Evolutionary conservation across 306 rosid species (phyloP), one percentile per base, ranked within the genome.

Genomic region (Cercis canadensis): DNA sequence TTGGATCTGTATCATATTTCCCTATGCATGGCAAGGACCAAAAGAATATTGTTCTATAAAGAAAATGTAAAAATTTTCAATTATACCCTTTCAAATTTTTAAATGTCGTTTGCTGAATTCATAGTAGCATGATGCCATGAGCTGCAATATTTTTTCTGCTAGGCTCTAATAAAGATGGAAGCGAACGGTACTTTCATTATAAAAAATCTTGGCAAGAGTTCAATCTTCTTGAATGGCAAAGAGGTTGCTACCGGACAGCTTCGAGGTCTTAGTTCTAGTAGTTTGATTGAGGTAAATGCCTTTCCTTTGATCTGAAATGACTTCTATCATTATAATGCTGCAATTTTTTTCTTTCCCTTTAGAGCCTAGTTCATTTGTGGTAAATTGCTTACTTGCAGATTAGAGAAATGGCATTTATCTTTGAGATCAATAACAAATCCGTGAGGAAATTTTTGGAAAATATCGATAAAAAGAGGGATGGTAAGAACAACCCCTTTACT

Each of bases 121-220:
- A 39, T 51, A 29, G 55, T 43, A 34, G 14, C 62, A 58, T 56
- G 62, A 64, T 24, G 29, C 3, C 2, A 24, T 24, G 29, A 57
- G 10, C 18, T 62, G 6, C 56, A 54, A 73, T 33, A 49, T 62
- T 21, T 24, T 69, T 19, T 71, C 44, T 62, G 63, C 39, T 17
- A 92, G 97, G 97, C 97, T 71, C 71, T 83, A 36, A 87, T 92
- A 87, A 86, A 70, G 92, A 57, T 92, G 96, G 88, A 89, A 51
- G 81, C 57, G 21, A 78, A 89, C 47, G 96, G 97, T 67, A 80
- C 90, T 56, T 92, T 92, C 82, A 61, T 65, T 67, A 69, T 92
- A 59, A 84, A 73, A 63, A 92, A 92, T 80, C 81, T 89, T 53
- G 97, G 94, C 75, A 87, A 79, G 83, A 57, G 69, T 54, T 77